These are phyloP conservation scores for Peterozyma toletana DNA, from an alignment of 805 yeast genomes.

Conservation along the genomic window DNA sequence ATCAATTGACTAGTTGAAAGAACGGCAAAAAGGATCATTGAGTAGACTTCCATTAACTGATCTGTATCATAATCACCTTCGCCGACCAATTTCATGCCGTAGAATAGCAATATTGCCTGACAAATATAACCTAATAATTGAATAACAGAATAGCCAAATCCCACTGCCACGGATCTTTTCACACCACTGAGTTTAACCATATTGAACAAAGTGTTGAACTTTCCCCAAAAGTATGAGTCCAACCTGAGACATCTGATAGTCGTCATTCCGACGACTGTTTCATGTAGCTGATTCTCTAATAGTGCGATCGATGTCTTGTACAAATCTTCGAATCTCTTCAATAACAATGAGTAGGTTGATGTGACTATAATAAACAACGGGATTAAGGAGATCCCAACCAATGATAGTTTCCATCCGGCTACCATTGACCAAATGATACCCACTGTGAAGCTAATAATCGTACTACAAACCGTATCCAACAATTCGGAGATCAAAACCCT, in stretches of 20 bases:
- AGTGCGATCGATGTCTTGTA: slow-evolving; percentile 52
- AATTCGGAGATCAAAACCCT: slow-evolving; percentile 59
- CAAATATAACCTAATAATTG: slow-evolving; percentile 49
- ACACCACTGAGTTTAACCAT: slow-evolving; percentile 32
- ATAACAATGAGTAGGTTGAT: slow-evolving; percentile 38
- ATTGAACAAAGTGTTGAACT: slow-evolving; percentile 24
- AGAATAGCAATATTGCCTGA: slow-evolving; percentile 70
- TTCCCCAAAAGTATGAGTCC: slow-evolving; percentile 35
- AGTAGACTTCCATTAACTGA: slow-evolving; percentile 62
- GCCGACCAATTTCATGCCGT: slow-evolving; percentile 71
- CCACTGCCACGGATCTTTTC: slow-evolving; percentile 51
- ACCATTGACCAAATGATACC: slow-evolving; percentile 76
- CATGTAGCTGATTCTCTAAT: slow-evolving; percentile 45
- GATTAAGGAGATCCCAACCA: slow-evolving; percentile 73
- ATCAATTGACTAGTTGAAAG: slow-evolving; percentile 55
- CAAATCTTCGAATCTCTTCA: slow-evolving; percentile 47
- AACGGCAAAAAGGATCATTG: slow-evolving; percentile 68
- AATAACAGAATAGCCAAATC: slow-evolving; percentile 58
- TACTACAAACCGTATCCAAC: slow-evolving; percentile 44
- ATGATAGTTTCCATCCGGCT: slow-evolving; percentile 79
- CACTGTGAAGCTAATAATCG: slow-evolving; percentile 43
- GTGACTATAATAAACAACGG: slow-evolving; percentile 55
- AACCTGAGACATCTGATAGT: slow-evolving; percentile 57
- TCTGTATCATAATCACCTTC: slow-evolving; percentile 42
- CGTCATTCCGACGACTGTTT: slow-evolving; percentile 49